Evolutionary conservation across 108 stramenopile species (phyloP).

Genomic region (Poteriospumella lacustris): DNA sequence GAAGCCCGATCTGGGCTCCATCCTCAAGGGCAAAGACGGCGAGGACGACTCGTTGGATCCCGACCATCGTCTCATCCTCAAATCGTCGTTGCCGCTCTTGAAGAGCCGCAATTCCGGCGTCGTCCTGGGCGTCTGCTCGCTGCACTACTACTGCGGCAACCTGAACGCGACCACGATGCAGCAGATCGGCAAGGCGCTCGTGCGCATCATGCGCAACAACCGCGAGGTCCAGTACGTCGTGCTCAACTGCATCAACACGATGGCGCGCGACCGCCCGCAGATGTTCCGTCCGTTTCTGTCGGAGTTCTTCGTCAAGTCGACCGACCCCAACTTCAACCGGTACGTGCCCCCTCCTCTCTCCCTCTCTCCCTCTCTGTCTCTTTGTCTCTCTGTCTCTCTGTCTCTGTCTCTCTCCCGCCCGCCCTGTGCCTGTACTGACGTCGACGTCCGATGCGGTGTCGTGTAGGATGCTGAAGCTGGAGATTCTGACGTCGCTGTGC

Average conservation of each 20-base stretch:
- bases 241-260: slow-evolving; percentile 74
- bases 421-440: not conserved
- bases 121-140: slow-evolving; percentile 81
- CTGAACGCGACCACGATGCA: slow-evolving; percentile 52
- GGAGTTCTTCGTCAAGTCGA: slow-evolving; percentile 83
- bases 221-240: slow-evolving; percentile 96
- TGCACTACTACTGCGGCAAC: slow-evolving; percentile 87
- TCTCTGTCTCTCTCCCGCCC: no score
- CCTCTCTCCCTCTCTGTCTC: slow-evolving; percentile 35
- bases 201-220: slow-evolving; percentile 81
- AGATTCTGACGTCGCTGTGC: slow-evolving; percentile 77
- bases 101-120: slow-evolving; percentile 88
- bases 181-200: slow-evolving; percentile 83
- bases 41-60: slow-evolving; percentile 72
- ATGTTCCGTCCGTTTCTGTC: slow-evolving; percentile 87
- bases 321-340: slow-evolving; percentile 23
- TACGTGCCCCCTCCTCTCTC: not conserved
- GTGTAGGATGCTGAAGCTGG: slow-evolving; percentile 85
- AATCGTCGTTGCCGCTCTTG: slow-evolving; percentile 76
- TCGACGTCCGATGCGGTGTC: no score
- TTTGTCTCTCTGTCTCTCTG: no score
- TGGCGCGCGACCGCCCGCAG: slow-evolving; percentile 79
- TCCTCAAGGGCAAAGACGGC: not conserved
- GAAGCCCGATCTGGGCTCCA: not conserved
- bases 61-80: slow-evolving; percentile 80